Evolutionary conservation across 2,329 filamentous ascomycete species (phyloP), one percentile per base, ranked within the genome.

Genomic region (Cercospora beticola): DNA sequence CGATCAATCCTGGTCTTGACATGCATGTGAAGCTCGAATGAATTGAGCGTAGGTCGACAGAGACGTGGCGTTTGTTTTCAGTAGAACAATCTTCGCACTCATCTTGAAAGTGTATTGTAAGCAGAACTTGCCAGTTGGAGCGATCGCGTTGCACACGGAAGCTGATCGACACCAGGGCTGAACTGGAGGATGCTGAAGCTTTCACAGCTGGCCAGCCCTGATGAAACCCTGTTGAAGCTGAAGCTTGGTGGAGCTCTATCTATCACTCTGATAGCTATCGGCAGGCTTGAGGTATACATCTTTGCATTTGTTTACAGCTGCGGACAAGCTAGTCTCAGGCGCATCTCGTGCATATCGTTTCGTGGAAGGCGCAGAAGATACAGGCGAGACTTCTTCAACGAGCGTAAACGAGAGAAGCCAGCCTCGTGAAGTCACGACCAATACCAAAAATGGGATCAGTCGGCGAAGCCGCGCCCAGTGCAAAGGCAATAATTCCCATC

Each of bases 401-500:
- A 43, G 36, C 16, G 36, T 43, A 43, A 3, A 5, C 16, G 36
- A 43, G 16, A 43, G 16, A 43, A 3, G 6, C 36, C 16, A 43
- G 16, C 23, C 21, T 14, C 21, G 49, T 28, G 18, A 2, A 28
- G n/a, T 18, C 33, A n/a, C 9, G 18, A 10, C n/a, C 12, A 21
- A 16, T 9, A 26, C 9, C 14, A 21, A 43, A 16, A 16, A 61
- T 61, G 58, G 58, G 58, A 31, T 61, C 58, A 18, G 10, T 61
- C 5, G n/a, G 33, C 18, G 58, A 43, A 18, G 30, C 33, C 4
- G 10, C 49, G 49, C 23, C 21, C 23, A 54, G 49, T 23, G 18
- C 0, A 5, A 14, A 61, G 33, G 30, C 30, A 5, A 49, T 65
- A 5, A 74, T 75, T 40, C 72, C 73, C 5, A 63, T 73, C 16